A percentile compares a stretch with the other conserved stretches of the same genome.
phyloP scores from a whole-genome alignment of 805 yeast genomes.

The Saturnispora hagleri region DNA sequence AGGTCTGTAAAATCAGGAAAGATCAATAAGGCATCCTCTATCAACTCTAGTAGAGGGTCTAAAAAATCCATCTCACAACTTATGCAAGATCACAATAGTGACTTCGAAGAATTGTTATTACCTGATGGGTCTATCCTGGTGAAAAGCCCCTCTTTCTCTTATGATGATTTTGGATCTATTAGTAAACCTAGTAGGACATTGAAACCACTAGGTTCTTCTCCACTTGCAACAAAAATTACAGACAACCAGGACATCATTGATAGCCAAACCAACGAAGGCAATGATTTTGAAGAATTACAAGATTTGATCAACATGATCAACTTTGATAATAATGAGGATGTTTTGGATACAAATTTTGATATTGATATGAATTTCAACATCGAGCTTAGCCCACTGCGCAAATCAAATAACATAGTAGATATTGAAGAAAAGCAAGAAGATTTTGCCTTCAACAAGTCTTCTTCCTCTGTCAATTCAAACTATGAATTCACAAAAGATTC shows the following conservation, averaged over 20 bases:
- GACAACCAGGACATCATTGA: background rate
- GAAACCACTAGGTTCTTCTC: slow-evolving; percentile 7
- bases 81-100: slow-evolving; percentile 14
- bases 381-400: slow-evolving; percentile 8
- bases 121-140: slow-evolving; percentile 41
- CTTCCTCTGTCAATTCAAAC: background rate
- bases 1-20: slow-evolving; percentile 35
- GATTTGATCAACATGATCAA: slow-evolving; percentile 26
- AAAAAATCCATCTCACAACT: slow-evolving; percentile 21
- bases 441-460: background rate
- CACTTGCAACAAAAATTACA: background rate
- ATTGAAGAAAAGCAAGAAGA: background rate
- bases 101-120: slow-evolving; percentile 16
- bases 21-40: background rate
- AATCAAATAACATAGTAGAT: background rate
- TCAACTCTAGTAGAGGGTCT: slow-evolving; percentile 8
- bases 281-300: slow-evolving; percentile 19
- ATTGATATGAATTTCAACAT: slow-evolving; percentile 11
- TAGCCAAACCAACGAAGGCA: background rate
- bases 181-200: slow-evolving; percentile 12
- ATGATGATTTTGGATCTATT: background rate
- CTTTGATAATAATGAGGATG: slow-evolving; percentile 20
- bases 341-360: slow-evolving; percentile 20
- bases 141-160: slow-evolving; percentile 13
- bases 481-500: slow-evolving; percentile 3